Base-by-base conservation (phyloP, 345 rosid species). In the Brassica napus region DNA sequence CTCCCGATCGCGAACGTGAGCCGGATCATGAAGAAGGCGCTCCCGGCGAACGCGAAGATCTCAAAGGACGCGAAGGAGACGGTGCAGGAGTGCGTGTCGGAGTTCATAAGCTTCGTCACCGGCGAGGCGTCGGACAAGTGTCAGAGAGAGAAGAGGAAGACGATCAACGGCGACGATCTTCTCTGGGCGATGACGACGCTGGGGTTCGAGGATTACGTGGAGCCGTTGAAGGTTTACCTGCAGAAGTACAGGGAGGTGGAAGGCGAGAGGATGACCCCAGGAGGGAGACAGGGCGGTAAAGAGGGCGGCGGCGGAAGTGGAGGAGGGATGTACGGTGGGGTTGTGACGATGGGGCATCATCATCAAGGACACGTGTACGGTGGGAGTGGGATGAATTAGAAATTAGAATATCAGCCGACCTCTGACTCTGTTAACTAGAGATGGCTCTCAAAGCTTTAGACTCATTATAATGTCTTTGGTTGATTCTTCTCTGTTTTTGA, bases 71-170 rank as follows among this genome's bases (percentile, higher is more conserved):
- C 94, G 0, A 90, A 90, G 68, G 94, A 90, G 79, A 88, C 92
- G 3, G 94, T 90, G 1, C 90, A 90, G 59, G 94, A 90, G 87
- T 90, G 94, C 69, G 92, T 90, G 15, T 90, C 92, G 49, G 92
- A 90, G 84, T 86, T 90, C 83, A 90, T 90, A 68, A 90, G 92
- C 73, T 90, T 90, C 81, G 83, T 90, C 72, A 90, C 94, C 12
- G 94, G 94, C 0, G 92, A 88, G 59, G 94, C 94, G 0, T 90
- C 90, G n/a, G 94, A 90, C 67, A 90, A 90, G 90, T 90, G 94
- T 28, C 89, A 88, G 66, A 78, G 91, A 0, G 94, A 88, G 79
- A 89, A 89, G 79, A 77, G 93, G 79, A 89, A 89, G 87, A 89
- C 93, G 39, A 85, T 89, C 72, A 89, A 89, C 89, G 91, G 91